These are phyloP conservation scores for Ramalina peruviana DNA, from an alignment of 495 filamentous ascomycete species.

Conservation along the genomic window DNA sequence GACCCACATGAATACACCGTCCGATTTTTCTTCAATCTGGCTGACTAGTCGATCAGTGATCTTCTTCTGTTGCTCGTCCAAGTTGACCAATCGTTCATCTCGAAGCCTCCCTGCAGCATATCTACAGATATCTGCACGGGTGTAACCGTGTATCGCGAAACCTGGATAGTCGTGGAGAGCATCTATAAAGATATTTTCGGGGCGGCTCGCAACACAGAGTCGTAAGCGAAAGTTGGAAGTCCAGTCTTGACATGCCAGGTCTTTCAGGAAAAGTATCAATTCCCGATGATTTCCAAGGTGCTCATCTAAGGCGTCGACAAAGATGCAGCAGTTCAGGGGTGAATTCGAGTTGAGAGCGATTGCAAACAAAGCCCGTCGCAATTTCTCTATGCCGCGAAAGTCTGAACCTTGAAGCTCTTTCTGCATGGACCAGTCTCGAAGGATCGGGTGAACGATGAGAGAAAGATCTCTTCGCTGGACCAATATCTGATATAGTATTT, in stretches of 20 bases:
- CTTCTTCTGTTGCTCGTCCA: background rate
- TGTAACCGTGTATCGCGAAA: conserved; percentile 17
- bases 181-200: conserved; percentile 13
- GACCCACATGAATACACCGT: conserved; percentile 21
- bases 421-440: background rate
- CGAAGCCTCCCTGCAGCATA: conserved; percentile 13
- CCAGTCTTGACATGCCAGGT: background rate
- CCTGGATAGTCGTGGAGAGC: conserved; percentile 8
- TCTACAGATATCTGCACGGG: conserved; percentile 8
- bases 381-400: background rate
- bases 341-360: conserved; percentile 3
- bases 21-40: conserved; percentile 11
- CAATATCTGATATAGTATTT: conserved; percentile 9
- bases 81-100: background rate
- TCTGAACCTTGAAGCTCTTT: conserved; percentile 1
- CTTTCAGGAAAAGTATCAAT: conserved; percentile 6
- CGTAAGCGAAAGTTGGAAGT: conserved; percentile 6
- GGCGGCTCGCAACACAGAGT: conserved; percentile 15
- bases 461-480: conserved; percentile 5
- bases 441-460: background rate
- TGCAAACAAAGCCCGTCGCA: background rate
- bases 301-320: conserved; percentile 19
- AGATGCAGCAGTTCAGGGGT: conserved; percentile 6
- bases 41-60: background rate
- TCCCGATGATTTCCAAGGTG: conserved; percentile 13